Percentiles rank a stretch among this genome's conserved stretches.
These are phyloP conservation scores for Apiotrichum veenhuisii DNA, from an alignment of 1,284 basidiomycete genomes.

Conservation along the genomic window DNA sequence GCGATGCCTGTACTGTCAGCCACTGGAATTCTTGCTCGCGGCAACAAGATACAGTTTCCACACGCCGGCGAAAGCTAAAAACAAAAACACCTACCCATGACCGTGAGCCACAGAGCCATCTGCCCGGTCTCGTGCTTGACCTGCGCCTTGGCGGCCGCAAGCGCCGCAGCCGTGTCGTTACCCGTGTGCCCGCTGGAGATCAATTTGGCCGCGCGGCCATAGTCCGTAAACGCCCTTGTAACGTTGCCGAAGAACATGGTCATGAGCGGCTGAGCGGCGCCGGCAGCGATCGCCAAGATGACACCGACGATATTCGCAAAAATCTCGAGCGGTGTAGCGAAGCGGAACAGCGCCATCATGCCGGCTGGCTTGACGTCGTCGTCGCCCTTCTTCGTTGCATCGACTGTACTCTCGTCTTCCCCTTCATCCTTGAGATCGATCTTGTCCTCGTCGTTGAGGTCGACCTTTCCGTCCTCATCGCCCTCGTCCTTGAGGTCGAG, in stretches of 20 bases:
- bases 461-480: neutral
- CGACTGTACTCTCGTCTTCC: neutral
- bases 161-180: constrained; percentile 6
- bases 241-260: constrained; percentile 50
- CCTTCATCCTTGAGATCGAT: too few species aligned
- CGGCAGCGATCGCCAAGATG: constrained; percentile 41
- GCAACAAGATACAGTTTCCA: neutral
- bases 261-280: constrained; percentile 47
- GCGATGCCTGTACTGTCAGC: constrained; percentile 48
- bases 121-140: constrained; percentile 36
- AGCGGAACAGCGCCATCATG: constrained; percentile 42
- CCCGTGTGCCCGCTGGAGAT: neutral
- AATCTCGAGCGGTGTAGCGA: constrained; percentile 35
- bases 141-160: constrained; percentile 23
- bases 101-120: constrained; percentile 41
- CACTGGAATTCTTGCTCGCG: too few species aligned
- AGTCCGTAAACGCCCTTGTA: constrained; percentile 42
- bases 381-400: constrained; percentile 7
- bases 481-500: too few species aligned
- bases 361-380: constrained; percentile 26
- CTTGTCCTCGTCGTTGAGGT: neutral
- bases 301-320: constrained; percentile 42
- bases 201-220: neutral
- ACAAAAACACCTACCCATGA: neutral
- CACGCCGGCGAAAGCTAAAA: neutral